Evolutionary conservation across 768 basidiomycete genomes (phyloP).

Genomic region (Hericium rajendrae): DNA sequence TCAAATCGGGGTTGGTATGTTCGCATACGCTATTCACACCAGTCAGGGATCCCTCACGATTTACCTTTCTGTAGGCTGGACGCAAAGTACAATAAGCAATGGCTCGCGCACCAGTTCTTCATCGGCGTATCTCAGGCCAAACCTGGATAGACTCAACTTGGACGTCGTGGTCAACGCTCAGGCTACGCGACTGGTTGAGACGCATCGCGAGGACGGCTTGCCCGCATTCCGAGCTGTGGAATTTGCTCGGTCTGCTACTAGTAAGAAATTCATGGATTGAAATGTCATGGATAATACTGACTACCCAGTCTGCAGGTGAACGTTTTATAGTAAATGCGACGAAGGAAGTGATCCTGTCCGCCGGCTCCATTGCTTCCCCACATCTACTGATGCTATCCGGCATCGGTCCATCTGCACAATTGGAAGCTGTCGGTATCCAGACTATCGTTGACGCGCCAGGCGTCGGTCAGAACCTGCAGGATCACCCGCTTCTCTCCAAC

Average conservation of each 20-base stretch:
- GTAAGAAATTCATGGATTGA: neutral
- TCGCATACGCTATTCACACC: neutral
- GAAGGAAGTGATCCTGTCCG: slow-evolving; percentile 1
- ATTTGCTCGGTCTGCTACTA: neutral
- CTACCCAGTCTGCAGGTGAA: neutral
- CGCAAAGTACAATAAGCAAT: neutral
- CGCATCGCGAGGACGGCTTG: neutral
- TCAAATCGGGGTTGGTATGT: slow-evolving; percentile 16
- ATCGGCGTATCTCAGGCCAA: neutral
- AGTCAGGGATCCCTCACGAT: neutral
- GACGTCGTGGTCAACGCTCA: slow-evolving; percentile 6
- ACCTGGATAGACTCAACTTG: neutral
- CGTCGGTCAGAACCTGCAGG: slow-evolving; percentile 29
- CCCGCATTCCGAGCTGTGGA: slow-evolving; percentile 5
- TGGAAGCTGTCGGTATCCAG: slow-evolving; percentile 19
- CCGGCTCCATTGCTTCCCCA: neutral
- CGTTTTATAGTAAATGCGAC: slow-evolving; percentile 3
- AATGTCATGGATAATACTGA: neutral
- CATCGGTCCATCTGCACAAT: slow-evolving; percentile 23
- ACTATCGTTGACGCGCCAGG: slow-evolving; percentile 24
- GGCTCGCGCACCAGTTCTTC: neutral
- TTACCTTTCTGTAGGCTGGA: neutral
- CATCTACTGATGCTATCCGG: slow-evolving; percentile 22
- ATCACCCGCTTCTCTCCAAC: slow-evolving; percentile 12
- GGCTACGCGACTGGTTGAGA: slow-evolving; percentile 11